Evolutionary conservation across 805 yeast genomes (phyloP).

Genomic region (Saccharomycopsis fodiens): DNA sequence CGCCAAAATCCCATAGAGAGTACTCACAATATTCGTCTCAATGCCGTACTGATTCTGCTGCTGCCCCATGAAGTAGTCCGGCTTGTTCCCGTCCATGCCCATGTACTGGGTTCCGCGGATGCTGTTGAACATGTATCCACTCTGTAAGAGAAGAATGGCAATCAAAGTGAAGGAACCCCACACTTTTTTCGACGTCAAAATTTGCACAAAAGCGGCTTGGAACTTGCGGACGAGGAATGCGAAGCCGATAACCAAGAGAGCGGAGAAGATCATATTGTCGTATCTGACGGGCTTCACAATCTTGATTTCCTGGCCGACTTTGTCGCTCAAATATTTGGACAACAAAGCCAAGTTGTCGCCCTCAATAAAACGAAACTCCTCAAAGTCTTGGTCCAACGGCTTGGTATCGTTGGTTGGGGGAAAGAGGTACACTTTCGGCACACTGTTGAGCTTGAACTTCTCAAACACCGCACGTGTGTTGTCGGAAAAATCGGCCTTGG

Average conservation of each 20-base stretch:
- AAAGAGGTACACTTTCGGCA: slow-evolving; percentile 69
- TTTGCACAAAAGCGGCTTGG: slow-evolving; percentile 28
- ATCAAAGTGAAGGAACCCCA: slow-evolving; percentile 73
- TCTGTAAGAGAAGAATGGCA: slow-evolving; percentile 58
- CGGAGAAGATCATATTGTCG: slow-evolving; percentile 29
- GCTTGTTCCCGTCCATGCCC: slow-evolving; percentile 34
- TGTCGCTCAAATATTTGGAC: slow-evolving; percentile 25
- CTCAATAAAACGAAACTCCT: slow-evolving; percentile 39
- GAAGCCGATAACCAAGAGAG: slow-evolving; percentile 30
- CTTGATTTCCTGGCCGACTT: slow-evolving; percentile 22
- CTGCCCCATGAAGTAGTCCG: slow-evolving; percentile 48
- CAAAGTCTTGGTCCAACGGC: slow-evolving; percentile 26
- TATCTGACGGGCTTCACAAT: slow-evolving; percentile 33
- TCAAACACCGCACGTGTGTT: slow-evolving; percentile 39
- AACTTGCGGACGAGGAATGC: slow-evolving; percentile 29
- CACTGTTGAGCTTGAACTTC: slow-evolving; percentile 48
- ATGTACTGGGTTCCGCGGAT: slow-evolving; percentile 63
- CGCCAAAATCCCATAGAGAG: slow-evolving; percentile 63
- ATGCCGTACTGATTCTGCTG: slow-evolving; percentile 75
- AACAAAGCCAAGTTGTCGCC: slow-evolving; percentile 32
- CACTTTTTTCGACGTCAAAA: slow-evolving; percentile 45
- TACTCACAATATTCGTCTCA: slow-evolving; percentile 81
- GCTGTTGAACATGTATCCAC: slow-evolving; percentile 91
- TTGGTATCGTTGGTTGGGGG: slow-evolving; percentile 36
- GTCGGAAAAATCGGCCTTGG: slow-evolving; percentile 62